Conservation (phyloP, 116 monocot genomes). For the Trichopus zeylanicus region DNA sequence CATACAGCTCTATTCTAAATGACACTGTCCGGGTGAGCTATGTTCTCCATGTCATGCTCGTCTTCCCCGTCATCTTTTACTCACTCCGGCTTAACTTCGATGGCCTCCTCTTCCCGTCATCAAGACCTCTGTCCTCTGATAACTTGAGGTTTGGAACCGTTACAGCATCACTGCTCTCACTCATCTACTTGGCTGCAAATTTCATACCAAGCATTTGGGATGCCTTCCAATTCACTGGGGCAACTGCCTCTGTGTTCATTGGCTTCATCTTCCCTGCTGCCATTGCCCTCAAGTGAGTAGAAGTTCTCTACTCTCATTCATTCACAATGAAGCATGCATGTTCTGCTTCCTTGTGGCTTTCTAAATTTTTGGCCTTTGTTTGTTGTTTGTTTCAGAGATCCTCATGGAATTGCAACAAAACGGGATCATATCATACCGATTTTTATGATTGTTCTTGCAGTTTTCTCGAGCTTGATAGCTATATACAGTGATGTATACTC, state of each 20-base stretch:
- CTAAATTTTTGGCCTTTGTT: not conserved
- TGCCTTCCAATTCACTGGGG: conserved; percentile 77
- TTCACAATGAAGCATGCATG: not conserved
- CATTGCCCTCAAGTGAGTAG: conserved; percentile 36
- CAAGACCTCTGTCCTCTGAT: conserved; percentile 30
- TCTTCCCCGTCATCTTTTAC: conserved; percentile 68
- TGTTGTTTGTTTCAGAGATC: conserved; percentile 30
- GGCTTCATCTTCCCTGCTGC: conserved; percentile 78
- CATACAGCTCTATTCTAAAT: conserved; percentile 38
- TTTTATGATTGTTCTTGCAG: conserved; percentile 62
- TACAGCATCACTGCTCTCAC: conserved; percentile 23
- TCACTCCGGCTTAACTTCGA: conserved; percentile 57
- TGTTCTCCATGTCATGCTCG: conserved; percentile 65
- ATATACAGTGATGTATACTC: conserved; percentile 52
- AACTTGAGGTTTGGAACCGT: conserved; percentile 37
- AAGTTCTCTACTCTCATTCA: not conserved
- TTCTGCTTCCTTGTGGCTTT: not conserved
- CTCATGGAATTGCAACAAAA: conserved; percentile 37
- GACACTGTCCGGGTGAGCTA: conserved; percentile 65
- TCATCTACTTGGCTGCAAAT: conserved; percentile 46
- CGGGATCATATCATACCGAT: conserved; percentile 42
- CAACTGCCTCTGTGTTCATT: conserved; percentile 66
- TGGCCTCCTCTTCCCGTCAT: conserved; percentile 51
- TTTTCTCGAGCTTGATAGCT: conserved; percentile 49
- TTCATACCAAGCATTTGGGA: conserved; percentile 84